Evolutionary conservation across 2,329 filamentous ascomycete genomes (phyloP).

Genomic region (Colletotrichum liriopes): DNA sequence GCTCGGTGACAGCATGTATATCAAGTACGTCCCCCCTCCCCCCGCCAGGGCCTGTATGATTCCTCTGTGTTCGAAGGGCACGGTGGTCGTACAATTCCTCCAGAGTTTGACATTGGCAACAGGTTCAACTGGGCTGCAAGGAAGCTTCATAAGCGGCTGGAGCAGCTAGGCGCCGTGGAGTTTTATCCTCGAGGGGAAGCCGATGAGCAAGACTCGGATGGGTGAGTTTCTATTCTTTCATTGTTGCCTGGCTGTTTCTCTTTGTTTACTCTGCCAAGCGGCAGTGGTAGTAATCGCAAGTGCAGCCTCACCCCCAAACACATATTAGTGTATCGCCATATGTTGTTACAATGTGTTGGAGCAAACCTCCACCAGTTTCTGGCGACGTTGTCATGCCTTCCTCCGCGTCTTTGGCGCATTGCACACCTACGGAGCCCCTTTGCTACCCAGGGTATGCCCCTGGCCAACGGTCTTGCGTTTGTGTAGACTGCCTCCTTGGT

Average conservation of each 20-base stretch:
- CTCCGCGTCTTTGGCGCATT: background rate
- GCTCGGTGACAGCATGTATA: constrained; percentile 94
- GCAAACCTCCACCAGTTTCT: background rate
- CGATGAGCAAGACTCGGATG: constrained; percentile 94
- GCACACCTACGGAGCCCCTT: background rate
- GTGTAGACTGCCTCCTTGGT: background rate
- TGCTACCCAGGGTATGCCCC: background rate
- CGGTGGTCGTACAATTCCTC: no score
- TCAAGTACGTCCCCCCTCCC: constrained; percentile 72
- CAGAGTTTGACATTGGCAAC: constrained; percentile 14
- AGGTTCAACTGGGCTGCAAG: constrained; percentile 95
- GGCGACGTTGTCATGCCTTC: background rate
- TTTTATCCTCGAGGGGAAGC: constrained; percentile 87
- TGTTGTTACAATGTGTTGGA: no score
- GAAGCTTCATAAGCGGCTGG: constrained; percentile 87
- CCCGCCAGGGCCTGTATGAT: background rate
- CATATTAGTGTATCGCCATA: no score
- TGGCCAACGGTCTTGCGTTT: background rate
- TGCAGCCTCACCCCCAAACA: background rate
- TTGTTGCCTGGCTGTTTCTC: background rate
- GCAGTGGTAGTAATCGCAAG: background rate
- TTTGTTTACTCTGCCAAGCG: background rate
- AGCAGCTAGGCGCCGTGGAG: constrained; percentile 85
- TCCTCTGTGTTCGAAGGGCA: background rate
- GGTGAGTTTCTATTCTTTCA: constrained; percentile 66